Evolutionary conservation across 805 yeast species (phyloP).

Genomic region (Wickerhamiella kurtzmanii): DNA sequence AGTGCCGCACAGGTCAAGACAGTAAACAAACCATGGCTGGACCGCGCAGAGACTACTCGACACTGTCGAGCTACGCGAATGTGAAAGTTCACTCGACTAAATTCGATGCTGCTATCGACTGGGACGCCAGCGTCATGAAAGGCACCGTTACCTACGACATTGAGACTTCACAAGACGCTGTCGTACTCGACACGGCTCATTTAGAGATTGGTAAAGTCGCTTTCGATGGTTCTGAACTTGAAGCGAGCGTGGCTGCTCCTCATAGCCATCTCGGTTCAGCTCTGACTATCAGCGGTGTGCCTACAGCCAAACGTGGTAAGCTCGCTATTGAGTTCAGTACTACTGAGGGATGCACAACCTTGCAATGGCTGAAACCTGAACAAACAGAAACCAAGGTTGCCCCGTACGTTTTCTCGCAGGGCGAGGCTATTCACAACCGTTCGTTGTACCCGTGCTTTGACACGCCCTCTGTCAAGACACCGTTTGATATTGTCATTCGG

Average conservation of each 20-base stretch:
- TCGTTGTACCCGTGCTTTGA: constrained; percentile 82
- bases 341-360: constrained; percentile 64
- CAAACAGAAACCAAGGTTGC: constrained; percentile 59
- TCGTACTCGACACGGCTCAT: constrained; percentile 58
- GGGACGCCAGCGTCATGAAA: constrained; percentile 35
- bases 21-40: too few relatives aligned
- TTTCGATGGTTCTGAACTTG: constrained; percentile 30
- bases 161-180: constrained; percentile 20
- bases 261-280: constrained; percentile 33
- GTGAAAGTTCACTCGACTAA: constrained; percentile 41
- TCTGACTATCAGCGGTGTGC: constrained; percentile 22
- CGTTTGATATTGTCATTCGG: constrained; percentile 41
- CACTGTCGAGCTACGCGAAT: constrained; percentile 54
- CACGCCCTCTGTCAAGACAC: constrained; percentile 71
- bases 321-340: constrained; percentile 45
- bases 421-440: constrained; percentile 86
- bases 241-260: constrained; percentile 24
- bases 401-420: constrained; percentile 73
- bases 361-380: constrained; percentile 68
- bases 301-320: constrained; percentile 9
- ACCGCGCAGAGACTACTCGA: constrained; percentile 19
- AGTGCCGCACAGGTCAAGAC: too few relatives aligned
- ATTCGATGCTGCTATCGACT: constrained; percentile 41
- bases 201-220: constrained; percentile 35
- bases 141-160: constrained; percentile 47